Evolutionary conservation across 1,284 basidiomycete species (phyloP).

Genomic region (Wallemia ichthyophaga): DNA sequence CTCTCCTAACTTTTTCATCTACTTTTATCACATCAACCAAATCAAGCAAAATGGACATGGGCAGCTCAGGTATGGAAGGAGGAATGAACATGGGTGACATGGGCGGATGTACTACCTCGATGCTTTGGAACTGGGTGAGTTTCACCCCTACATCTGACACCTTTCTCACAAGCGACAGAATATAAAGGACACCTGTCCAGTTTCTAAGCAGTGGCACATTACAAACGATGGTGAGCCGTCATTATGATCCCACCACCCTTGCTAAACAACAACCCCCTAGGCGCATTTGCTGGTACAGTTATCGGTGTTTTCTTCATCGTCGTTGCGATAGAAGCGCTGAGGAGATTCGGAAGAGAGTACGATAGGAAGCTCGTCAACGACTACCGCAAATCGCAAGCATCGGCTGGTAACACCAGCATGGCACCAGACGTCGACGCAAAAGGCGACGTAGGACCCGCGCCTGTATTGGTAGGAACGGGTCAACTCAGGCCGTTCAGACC

Average conservation of each 20-base stretch:
- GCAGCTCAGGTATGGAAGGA: background rate
- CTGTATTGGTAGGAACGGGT: slow-evolving; percentile 1
- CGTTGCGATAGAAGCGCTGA: slow-evolving; percentile 15
- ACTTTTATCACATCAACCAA: background rate
- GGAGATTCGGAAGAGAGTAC: slow-evolving; percentile 16
- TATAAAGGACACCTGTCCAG: slow-evolving; percentile 17
- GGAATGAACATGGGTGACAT: background rate
- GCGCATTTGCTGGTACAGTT: slow-evolving; percentile 15
- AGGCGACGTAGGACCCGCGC: slow-evolving; percentile 2
- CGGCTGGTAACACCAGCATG: background rate
- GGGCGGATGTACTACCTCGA: slow-evolving; percentile 5
- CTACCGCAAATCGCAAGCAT: slow-evolving; percentile 1
- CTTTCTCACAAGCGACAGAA: slow-evolving; percentile 5
- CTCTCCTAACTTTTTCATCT: background rate
- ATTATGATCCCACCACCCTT: background rate
- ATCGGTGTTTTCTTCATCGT: slow-evolving; percentile 18
- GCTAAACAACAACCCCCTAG: slow-evolving; percentile 3
- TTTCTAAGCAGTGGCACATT: slow-evolving; percentile 16
- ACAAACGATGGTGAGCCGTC: background rate
- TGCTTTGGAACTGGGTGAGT: slow-evolving; percentile 16
- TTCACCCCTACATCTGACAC: background rate
- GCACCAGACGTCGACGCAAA: background rate
- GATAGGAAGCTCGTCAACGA: slow-evolving; percentile 13
- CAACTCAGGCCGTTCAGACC: slow-evolving; percentile 8
- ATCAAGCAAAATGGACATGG: background rate